These are phyloP conservation scores for Hypoxylon sp. DNA, from an alignment of 2,329 filamentous ascomycete species.

Conservation along the genomic window DNA sequence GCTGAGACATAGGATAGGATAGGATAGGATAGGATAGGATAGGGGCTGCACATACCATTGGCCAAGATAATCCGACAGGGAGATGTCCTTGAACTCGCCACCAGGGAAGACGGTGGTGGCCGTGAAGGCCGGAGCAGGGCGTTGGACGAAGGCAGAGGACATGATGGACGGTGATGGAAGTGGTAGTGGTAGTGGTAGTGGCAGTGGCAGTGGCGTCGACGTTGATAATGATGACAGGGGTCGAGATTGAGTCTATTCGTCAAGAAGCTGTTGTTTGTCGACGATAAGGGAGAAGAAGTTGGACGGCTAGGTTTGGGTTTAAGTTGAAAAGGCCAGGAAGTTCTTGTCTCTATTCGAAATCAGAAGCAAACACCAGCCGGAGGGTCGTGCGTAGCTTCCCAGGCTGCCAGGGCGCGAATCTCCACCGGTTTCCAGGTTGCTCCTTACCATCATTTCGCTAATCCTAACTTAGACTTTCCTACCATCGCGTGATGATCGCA, in stretches of 20 bases:
- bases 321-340: conserved; percentile 14
- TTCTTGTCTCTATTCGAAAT: conserved; percentile 22
- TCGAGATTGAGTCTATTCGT: not conserved
- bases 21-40: conserved; percentile 12
- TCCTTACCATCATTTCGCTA: conserved; percentile 43
- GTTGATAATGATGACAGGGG: not conserved
- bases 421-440: conserved; percentile 17
- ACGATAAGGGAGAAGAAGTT: conserved; percentile 8
- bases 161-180: conserved; percentile 50
- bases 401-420: conserved; percentile 17
- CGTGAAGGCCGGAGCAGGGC: conserved; percentile 65
- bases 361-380: conserved; percentile 31
- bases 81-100: conserved; percentile 64
- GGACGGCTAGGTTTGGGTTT: conserved; percentile 1
- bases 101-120: conserved; percentile 65
- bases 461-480: conserved; percentile 31
- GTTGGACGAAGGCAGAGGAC: conserved; percentile 64
- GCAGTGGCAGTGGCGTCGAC: not conserved
- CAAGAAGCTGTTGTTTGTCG: conserved; percentile 8
- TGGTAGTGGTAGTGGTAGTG: not conserved
- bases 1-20: not conserved
- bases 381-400: conserved; percentile 12
- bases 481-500: conserved; percentile 41
- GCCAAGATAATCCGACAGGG: conserved; percentile 62
- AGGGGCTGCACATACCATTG: conserved; percentile 60